These are phyloP conservation scores for Agaricus subrufescens DNA, from an alignment of 768 basidiomycete genomes.

Conservation along the genomic window DNA sequence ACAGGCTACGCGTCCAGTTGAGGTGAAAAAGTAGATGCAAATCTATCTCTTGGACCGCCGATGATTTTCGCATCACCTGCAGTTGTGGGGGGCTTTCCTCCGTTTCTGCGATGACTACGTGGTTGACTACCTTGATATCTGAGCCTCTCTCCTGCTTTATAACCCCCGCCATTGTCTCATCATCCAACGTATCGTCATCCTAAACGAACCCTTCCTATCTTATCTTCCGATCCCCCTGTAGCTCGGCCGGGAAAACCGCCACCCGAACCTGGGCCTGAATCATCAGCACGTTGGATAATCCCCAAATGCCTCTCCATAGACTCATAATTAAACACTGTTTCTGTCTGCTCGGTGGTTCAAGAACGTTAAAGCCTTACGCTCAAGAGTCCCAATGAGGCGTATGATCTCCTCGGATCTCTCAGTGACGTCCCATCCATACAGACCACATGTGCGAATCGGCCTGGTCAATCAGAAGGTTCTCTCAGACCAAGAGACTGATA, in stretches of 20 bases:
- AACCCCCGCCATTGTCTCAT: conserved; percentile 3
- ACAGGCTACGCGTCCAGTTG: background rate
- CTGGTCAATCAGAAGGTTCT: no score
- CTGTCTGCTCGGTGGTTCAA: conserved; percentile 46
- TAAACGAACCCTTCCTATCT: conserved; percentile 48
- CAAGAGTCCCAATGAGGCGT: conserved; percentile 34
- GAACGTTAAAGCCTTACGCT: conserved; percentile 48
- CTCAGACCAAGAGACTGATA: conserved; percentile 43
- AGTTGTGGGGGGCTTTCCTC: conserved; percentile 48
- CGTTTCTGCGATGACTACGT: background rate
- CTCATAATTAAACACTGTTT: conserved; percentile 39
- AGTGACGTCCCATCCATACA: no score
- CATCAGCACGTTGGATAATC: conserved; percentile 31
- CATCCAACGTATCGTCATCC: conserved; percentile 27
- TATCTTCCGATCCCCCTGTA: conserved; percentile 41
- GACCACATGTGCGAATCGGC: no score
- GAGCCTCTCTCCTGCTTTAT: background rate
- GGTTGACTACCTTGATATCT: no score
- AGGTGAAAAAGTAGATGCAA: background rate
- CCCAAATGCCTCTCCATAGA: conserved; percentile 44
- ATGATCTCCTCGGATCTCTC: conserved; percentile 40
- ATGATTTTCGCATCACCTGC: conserved; percentile 64
- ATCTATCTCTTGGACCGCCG: conserved; percentile 8
- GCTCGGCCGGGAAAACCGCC: conserved; percentile 22
- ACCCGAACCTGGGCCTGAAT: conserved; percentile 23